A percentile compares a stretch with the other conserved stretches of the same genome.
Evolutionary conservation across 768 basidiomycete species (phyloP).

Genomic region (Termitomyces heimii): DNA sequence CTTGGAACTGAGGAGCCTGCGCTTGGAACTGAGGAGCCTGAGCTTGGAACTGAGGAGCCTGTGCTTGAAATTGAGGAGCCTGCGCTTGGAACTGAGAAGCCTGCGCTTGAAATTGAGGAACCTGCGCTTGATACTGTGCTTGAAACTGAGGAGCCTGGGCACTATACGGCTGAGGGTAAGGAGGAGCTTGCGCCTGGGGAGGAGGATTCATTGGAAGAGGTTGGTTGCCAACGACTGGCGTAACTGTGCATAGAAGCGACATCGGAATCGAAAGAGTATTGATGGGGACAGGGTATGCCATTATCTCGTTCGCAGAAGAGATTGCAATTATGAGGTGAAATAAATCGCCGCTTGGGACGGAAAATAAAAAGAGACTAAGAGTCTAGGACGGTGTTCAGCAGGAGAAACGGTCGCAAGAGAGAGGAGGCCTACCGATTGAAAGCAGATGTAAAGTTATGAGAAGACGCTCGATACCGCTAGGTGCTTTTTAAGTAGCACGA

Average conservation of each 20-base stretch:
- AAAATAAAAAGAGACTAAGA: no score
- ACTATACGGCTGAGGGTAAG: no score
- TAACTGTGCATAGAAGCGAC: not conserved
- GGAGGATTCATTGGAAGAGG: not conserved
- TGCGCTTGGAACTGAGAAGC: not conserved
- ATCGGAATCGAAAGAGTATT: not conserved
- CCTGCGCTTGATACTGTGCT: no score
- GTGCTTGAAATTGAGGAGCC: not conserved
- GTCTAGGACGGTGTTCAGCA: no score
- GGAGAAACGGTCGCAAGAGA: no score
- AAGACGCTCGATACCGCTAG: not conserved
- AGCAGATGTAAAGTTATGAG: not conserved
- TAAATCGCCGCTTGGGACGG: no score
- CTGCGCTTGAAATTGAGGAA: not conserved
- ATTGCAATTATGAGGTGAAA: not conserved
- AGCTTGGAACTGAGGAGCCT: not conserved
- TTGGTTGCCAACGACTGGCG: not conserved
- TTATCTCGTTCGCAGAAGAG: not conserved
- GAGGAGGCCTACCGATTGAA: no score
- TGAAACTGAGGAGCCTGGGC: not conserved
- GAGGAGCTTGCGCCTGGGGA: not conserved
- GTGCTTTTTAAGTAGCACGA: not conserved
- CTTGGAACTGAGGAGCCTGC: not conserved
- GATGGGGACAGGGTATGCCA: not conserved
- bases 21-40: not conserved